These are phyloP conservation scores for Tolypocladium tundrense DNA, from an alignment of 2,329 filamentous ascomycete species.

Conservation along the genomic window DNA sequence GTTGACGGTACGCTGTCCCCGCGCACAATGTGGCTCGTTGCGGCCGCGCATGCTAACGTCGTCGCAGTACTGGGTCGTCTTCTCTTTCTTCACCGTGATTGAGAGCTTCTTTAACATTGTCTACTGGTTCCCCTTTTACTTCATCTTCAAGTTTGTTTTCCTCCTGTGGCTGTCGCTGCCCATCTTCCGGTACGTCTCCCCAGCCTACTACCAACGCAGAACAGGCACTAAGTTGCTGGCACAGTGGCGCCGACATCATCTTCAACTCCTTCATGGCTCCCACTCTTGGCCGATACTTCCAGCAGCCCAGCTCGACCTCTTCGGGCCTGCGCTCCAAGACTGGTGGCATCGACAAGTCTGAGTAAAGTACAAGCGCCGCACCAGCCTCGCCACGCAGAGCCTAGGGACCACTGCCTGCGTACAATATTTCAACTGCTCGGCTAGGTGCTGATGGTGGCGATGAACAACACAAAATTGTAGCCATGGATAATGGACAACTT, in stretches of 20 bases:
- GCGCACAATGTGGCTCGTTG: not conserved
- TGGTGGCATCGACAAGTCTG: constrained; percentile 62
- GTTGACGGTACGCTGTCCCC: constrained; percentile 49
- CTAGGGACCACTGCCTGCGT: not conserved
- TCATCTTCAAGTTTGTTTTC: constrained; percentile 97
- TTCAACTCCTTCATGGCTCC: constrained; percentile 95
- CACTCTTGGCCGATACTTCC: constrained; percentile 88
- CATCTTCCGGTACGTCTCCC: constrained; percentile 66
- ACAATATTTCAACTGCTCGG: not conserved
- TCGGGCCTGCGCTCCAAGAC: constrained; percentile 83
- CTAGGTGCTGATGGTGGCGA: not conserved
- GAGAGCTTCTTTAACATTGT: constrained; percentile 78
- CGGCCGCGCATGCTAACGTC: constrained; percentile 8
- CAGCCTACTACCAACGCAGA: not conserved
- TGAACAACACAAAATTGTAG: not conserved
- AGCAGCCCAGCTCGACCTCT: constrained; percentile 57
- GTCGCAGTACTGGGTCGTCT: constrained; percentile 78
- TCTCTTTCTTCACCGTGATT: constrained; percentile 69
- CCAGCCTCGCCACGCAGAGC: not conserved
- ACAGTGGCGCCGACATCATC: constrained; percentile 85
- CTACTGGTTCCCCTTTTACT: constrained; percentile 99
- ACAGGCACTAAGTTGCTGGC: not conserved
- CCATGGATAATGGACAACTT: not conserved
- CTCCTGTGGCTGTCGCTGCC: constrained; percentile 97
- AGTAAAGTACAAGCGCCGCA: constrained; percentile 33